phyloP scores from a whole-genome alignment of 768 basidiomycete genomes.

The Termitomyces sp. region DNA sequence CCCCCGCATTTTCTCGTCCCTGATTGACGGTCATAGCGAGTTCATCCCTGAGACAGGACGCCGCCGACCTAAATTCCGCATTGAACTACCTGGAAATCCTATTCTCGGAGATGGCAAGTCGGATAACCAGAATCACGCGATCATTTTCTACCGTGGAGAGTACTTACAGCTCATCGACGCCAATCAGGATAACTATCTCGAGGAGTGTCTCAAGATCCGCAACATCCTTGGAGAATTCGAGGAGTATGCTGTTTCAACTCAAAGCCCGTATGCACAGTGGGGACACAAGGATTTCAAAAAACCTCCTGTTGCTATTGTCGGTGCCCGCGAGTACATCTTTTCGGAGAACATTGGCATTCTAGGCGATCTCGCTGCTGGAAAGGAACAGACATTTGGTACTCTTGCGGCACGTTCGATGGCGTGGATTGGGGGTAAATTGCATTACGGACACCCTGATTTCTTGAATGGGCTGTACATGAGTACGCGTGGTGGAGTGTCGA shows the following conservation, averaged over 20 bases:
- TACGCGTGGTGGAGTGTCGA: constrained; percentile 96
- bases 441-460: constrained; percentile 99
- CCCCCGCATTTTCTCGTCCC: constrained; percentile 88
- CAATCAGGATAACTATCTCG: constrained; percentile 99
- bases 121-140: constrained; percentile 99
- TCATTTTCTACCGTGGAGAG: constrained; percentile 99
- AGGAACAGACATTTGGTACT: constrained; percentile 99
- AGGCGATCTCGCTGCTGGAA: constrained; percentile 96
- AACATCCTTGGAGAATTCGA: constrained; percentile 98
- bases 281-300: constrained; percentile 83
- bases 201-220: constrained; percentile 98
- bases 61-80: constrained; percentile 93
- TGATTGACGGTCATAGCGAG: constrained; percentile 98
- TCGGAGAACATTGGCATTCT: constrained; percentile 99
- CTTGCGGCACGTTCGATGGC: constrained; percentile 93
- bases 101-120: constrained; percentile 99
- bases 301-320: constrained; percentile 93
- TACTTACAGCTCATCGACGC: constrained; percentile 99
- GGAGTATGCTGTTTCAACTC: constrained; percentile 77
- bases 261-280: constrained; percentile 91
- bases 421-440: constrained; percentile 97
- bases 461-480: constrained; percentile 96
- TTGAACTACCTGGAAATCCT: constrained; percentile 97
- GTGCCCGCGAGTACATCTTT: constrained; percentile 99
- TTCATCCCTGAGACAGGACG: constrained; percentile 85